Evolutionary conservation across 1,284 basidiomycete genomes (phyloP).

Genomic region (Trametes pubescens): DNA sequence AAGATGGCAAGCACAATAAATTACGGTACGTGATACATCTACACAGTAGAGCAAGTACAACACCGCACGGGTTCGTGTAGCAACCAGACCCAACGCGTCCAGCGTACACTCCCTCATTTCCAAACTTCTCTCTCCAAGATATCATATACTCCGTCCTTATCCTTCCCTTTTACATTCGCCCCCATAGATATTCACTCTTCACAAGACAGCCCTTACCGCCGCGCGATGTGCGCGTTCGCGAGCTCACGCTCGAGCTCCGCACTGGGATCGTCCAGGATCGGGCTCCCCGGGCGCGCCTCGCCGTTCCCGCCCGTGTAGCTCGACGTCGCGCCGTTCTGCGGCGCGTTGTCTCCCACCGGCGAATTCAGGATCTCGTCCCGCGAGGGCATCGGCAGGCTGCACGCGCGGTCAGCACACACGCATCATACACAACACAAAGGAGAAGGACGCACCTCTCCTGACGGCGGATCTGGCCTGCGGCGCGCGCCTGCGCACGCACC

Average conservation of each 20-base stretch:
- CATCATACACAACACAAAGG: neutral
- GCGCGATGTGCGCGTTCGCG: constrained; percentile 63
- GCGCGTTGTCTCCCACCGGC: constrained; percentile 73
- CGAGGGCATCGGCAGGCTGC: constrained; percentile 76
- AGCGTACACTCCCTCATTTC: constrained; percentile 8
- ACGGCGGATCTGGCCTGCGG: constrained; percentile 70
- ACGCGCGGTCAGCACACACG: neutral
- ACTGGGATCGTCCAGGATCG: constrained; percentile 84
- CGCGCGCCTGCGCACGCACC: constrained; percentile 81
- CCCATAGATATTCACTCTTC: neutral
- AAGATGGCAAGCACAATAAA: constrained; percentile 10
- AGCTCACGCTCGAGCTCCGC: constrained; percentile 88
- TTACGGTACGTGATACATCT: constrained; percentile 20
- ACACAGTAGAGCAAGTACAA: constrained; percentile 8
- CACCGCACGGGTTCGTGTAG: neutral
- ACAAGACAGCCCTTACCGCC: constrained; percentile 18
- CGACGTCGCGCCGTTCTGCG: constrained; percentile 73
- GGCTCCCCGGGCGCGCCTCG: constrained; percentile 56
- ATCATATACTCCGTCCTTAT: neutral
- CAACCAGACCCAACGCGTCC: constrained; percentile 1
- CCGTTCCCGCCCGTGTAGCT: constrained; percentile 55
- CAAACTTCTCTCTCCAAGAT: neutral
- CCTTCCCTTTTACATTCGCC: neutral
- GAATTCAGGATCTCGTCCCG: constrained; percentile 83
- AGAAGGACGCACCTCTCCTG: constrained; percentile 67